These are phyloP conservation scores for Colletotrichum acutatum DNA, from an alignment of 2,329 filamentous ascomycete genomes.

Conservation along the genomic window DNA sequence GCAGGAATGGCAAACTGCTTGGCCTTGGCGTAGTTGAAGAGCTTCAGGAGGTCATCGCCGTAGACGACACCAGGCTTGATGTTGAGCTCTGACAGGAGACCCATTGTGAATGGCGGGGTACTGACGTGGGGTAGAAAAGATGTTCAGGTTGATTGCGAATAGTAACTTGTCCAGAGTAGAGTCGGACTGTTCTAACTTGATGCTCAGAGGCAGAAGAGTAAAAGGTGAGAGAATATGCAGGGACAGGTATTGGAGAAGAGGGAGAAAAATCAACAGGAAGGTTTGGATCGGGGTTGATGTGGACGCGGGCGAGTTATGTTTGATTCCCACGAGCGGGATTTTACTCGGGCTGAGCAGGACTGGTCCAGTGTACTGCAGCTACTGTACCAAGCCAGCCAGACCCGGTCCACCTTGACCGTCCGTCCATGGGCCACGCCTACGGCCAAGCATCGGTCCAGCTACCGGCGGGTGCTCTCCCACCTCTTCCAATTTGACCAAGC, in stretches of 20 bases:
- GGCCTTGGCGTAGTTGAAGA: constrained; percentile 92
- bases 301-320: constrained; percentile 34
- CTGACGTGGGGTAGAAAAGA: not conserved
- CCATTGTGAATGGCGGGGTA: constrained; percentile 41
- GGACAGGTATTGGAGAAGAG: not conserved
- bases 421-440: not conserved
- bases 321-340: constrained; percentile 34
- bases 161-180: constrained; percentile 1
- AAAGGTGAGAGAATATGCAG: not conserved
- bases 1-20: constrained; percentile 90
- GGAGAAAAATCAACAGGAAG: constrained; percentile 2
- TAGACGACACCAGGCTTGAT: constrained; percentile 66
- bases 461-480: not conserved
- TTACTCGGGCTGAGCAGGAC: constrained; percentile 29
- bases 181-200: not conserved
- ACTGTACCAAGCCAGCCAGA: not conserved
- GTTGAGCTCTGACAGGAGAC: constrained; percentile 54
- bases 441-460: constrained; percentile 2
- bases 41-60: constrained; percentile 65
- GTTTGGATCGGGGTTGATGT: constrained; percentile 5
- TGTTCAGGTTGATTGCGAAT: constrained; percentile 8
- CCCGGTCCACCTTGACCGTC: constrained; percentile 6
- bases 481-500: not conserved
- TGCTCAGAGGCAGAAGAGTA: not conserved
- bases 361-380: not conserved